Base-by-base conservation (phyloP, 257 asterid genomes). In the Lycium ferocissimum region DNA sequence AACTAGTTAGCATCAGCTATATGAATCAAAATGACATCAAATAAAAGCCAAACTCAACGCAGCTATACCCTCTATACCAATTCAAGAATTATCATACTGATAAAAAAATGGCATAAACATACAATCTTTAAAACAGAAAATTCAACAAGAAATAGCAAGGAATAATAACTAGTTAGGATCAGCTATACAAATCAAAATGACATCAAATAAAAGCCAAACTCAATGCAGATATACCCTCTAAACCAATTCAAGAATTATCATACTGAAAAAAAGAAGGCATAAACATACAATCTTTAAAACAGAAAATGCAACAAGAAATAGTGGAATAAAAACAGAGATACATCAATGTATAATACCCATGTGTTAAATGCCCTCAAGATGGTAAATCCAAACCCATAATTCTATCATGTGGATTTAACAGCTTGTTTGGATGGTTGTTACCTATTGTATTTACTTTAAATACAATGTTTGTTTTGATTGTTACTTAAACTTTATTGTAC, bases 301-400 rank as follows among this genome's bases (percentile, higher is more conserved):
- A n/a, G n/a, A n/a, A n/a, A n/a, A n/a, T n/a, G n/a, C n/a, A n/a
- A n/a, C n/a, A n/a, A n/a, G n/a, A n/a, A n/a, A n/a, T n/a, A n/a
- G n/a, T 26, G 33, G 33, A 3, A 40, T 40, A 2, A 40, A 40
- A 40, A 40, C 45, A 1, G 3, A 40, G 45, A 40, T 40, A 40
- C 45, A 40, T 40, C 3, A 40, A 40, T 40, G 92, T 87, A 49
- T 89, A 89, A 22, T 89, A 89, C 62, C 92, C 92, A 43, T 89
- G 92, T 0, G 92, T 89, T 85, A 89, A 81, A 69, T 89, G 92
- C 2, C 92, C 92, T 10, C 92, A 90, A 0, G 92, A 89, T 0
- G 92, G 92, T 85, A 89, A 86, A 84, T 87, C 92, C 72, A 89
- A 76, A 10, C 92, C 92, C 92, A 89, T 89, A 38, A 89, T 89